Conservation (phyloP, 2,329 filamentous ascomycete genomes). For the Neonectria ditissima region DNA sequence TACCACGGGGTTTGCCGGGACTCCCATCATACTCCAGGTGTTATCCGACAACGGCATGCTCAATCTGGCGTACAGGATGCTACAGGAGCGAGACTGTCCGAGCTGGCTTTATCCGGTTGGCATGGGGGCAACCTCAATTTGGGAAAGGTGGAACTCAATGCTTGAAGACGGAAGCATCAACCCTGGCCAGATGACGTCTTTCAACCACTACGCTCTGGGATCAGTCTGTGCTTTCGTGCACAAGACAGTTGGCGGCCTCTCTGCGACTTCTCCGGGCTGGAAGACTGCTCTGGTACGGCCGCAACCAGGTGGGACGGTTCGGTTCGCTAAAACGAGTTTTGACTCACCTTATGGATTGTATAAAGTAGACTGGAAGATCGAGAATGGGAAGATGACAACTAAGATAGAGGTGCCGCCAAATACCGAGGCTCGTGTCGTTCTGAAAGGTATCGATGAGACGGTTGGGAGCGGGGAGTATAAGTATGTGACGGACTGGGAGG, state of each 20-base stretch:
- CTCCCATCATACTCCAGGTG: slow-evolving; percentile 51
- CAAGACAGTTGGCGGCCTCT: slow-evolving; percentile 54
- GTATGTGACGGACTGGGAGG: slow-evolving; percentile 10
- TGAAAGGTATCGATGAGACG: slow-evolving; percentile 8
- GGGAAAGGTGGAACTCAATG: slow-evolving; percentile 63
- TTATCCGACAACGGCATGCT: slow-evolving; percentile 46
- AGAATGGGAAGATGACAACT: slow-evolving; percentile 8
- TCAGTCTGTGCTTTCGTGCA: slow-evolving; percentile 60
- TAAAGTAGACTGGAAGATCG: slow-evolving; percentile 16
- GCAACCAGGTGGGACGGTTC: slow-evolving; percentile 14
- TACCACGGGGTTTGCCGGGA: slow-evolving; percentile 57
- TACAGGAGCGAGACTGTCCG: slow-evolving; percentile 56
- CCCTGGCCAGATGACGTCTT: slow-evolving; percentile 59
- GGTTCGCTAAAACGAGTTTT: slow-evolving; percentile 10
- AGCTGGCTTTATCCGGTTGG: slow-evolving; percentile 61
- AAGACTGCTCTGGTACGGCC: slow-evolving; percentile 43
- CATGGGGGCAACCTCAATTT: slow-evolving; percentile 59
- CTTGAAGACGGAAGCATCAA: slow-evolving; percentile 57
- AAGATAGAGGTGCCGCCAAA: slow-evolving; percentile 15
- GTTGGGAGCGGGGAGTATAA: slow-evolving; percentile 19
- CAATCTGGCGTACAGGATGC: slow-evolving; percentile 57
- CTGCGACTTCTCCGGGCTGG: slow-evolving; percentile 54
- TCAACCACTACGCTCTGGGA: slow-evolving; percentile 62
- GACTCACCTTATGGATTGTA: slow-evolving; percentile 21
- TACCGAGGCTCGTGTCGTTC: slow-evolving; percentile 5